Evolutionary conservation across 495 filamentous ascomycete species (phyloP), one percentile per base, ranked within the genome.

Genomic region (Emericellopsis terricola): DNA sequence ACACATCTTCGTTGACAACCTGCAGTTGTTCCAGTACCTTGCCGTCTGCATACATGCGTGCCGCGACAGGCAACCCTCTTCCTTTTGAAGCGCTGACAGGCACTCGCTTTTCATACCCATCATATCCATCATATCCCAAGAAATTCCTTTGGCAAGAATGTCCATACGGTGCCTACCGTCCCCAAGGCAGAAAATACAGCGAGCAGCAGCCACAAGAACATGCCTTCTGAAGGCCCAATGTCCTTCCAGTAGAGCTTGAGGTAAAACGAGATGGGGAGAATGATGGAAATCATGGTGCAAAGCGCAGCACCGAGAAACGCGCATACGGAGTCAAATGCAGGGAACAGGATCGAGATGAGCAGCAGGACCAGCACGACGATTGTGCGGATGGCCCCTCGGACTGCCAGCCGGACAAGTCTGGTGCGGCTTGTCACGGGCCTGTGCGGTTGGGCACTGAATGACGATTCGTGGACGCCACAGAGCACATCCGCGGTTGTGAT

Each of bases 271-370:
- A 92, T 52, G 3, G 89, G 89, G 39, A 89, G 59, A 26, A 91
- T 86, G 39, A 97, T 77, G 56, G 89, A 94, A 34, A 96, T 89
- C 9, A 79, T 79, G 51, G 94, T 94, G 49, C 86, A 92, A 34
- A 93, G 64, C n/a, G 81, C 78, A 19, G 73, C 77, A 2, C 89
- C 89, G 59, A 94, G 70, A 38, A 97, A 76, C 19, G 81, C 78
- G 85, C 94, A 94, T 46, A 97, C 86, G 36, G 73, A 69, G 48
- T 97, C 89, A 45, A 96, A 97, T 0, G 68, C 66, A 10, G 89
- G 89, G 46, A 92, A 81, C 5, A 87, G 47, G 28, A 96, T 78
- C 8, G 85, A 69, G n/a, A 64, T 65, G 10, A 34, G 41, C 28
- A 64, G 38, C 26, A 63, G 59, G 5, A 50, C 34, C 4, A 60